Percentiles rank a stretch among this genome's conserved stretches.
Evolutionary conservation across 2,329 filamentous ascomycete genomes (phyloP).

Genomic region (Coniella lustricola): DNA sequence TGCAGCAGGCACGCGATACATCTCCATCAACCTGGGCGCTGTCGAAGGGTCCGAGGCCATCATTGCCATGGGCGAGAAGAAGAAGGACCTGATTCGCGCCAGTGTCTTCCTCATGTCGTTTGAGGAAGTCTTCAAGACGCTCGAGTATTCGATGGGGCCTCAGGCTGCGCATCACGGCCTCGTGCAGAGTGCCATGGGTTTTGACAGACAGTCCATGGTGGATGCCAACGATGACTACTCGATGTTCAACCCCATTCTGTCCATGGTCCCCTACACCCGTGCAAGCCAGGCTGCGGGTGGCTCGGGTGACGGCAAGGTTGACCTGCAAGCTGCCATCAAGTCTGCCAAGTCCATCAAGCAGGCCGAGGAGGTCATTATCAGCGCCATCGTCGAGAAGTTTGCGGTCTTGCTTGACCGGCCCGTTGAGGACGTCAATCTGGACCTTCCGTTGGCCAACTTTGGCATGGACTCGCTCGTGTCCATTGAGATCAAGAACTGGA

Average conservation of each 20-base stretch:
- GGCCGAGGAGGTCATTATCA: slow-evolving; percentile 16
- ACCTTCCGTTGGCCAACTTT: slow-evolving; percentile 15
- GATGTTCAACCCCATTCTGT: slow-evolving; percentile 18
- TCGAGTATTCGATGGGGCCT: slow-evolving; percentile 20
- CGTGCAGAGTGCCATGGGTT: slow-evolving; percentile 18
- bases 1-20: slow-evolving; percentile 6
- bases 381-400: slow-evolving; percentile 18
- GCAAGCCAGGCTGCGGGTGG: not conserved
- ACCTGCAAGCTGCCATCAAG: slow-evolving; percentile 2
- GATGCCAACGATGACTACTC: slow-evolving; percentile 16
- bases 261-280: slow-evolving; percentile 14
- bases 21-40: slow-evolving; percentile 7
- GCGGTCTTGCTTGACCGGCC: slow-evolving; percentile 18
- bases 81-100: slow-evolving; percentile 1
- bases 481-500: slow-evolving; percentile 22
- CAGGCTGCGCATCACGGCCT: slow-evolving; percentile 16
- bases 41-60: slow-evolving; percentile 6
- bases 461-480: slow-evolving; percentile 21
- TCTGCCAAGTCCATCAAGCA: slow-evolving; percentile 14
- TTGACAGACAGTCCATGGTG: slow-evolving; percentile 19
- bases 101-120: slow-evolving; percentile 15
- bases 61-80: not conserved
- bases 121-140: slow-evolving; percentile 19
- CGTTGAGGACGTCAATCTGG: slow-evolving; percentile 16
- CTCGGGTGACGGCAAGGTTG: slow-evolving; percentile 6